These are phyloP conservation scores for Chaetomium globosum DNA, from an alignment of 2,329 filamentous ascomycete species.

Conservation along the genomic window DNA sequence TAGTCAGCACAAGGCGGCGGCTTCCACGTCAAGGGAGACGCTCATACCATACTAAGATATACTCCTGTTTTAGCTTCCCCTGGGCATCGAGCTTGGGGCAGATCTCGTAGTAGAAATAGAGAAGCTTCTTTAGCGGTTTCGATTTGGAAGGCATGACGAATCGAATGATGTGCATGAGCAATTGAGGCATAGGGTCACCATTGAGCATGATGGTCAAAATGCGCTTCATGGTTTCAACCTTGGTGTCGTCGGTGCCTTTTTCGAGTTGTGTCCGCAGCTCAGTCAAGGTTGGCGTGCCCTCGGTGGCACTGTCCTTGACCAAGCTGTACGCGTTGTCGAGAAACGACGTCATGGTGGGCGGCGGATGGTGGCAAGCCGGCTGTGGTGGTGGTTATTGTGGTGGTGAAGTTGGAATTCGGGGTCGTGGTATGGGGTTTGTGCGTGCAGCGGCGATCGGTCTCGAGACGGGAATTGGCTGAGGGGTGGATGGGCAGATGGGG, in stretches of 20 bases:
- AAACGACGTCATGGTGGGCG: conserved; percentile 76
- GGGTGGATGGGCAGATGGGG: conserved; percentile 19
- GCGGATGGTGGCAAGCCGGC: conserved; percentile 30
- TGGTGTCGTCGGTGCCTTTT: conserved; percentile 89
- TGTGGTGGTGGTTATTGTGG: not conserved
- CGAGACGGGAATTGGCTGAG: conserved; percentile 23
- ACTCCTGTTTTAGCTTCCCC: conserved; percentile 98
- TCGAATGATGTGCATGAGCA: conserved; percentile 99
- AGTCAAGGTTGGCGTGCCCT: conserved; percentile 78
- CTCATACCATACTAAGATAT: conserved; percentile 92
- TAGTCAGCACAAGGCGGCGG: conserved; percentile 35
- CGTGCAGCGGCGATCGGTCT: conserved; percentile 11
- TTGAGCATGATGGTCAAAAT: conserved; percentile 98
- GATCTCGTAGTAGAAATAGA: conserved; percentile 99
- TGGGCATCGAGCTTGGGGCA: conserved; percentile 90
- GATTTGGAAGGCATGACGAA: conserved; percentile 99
- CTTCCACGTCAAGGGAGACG: not conserved
- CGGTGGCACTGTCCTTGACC: conserved; percentile 94
- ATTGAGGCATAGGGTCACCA: conserved; percentile 89
- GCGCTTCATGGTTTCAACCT: conserved; percentile 94
- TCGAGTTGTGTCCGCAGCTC: conserved; percentile 92
- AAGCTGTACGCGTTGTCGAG: conserved; percentile 94
- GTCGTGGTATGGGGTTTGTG: conserved; percentile 6
- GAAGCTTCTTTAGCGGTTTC: conserved; percentile 93
- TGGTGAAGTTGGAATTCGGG: not conserved